Percentiles rank a stretch among this genome's conserved stretches.
Evolutionary conservation across 148 eudicot species (phyloP).

Genomic region (Silene conica): DNA sequence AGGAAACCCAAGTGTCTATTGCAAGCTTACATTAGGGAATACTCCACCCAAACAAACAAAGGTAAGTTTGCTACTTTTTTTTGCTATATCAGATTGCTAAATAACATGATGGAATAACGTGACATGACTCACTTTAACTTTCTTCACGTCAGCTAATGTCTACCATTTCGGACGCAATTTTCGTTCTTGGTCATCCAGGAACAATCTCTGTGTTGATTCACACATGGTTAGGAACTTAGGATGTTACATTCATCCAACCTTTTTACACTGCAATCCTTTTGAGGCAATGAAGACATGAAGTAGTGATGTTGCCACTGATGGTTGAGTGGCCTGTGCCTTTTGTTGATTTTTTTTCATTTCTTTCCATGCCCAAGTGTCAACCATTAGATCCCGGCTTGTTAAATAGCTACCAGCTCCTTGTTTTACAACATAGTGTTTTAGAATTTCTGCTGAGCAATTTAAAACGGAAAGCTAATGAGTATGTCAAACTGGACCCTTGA

Average conservation of each 20-base stretch:
- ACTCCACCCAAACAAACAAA: slow-evolving; percentile 76
- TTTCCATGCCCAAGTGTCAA: not conserved
- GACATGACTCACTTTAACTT: no score
- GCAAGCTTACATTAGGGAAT: slow-evolving; percentile 95
- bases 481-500: no score
- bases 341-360: not conserved
- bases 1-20: slow-evolving; percentile 82
- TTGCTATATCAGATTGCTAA: not conserved
- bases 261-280: no score
- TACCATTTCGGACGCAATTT: no score
- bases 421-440: not conserved
- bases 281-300: no score
- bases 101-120: not conserved
- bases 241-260: no score
- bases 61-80: slow-evolving; percentile 34
- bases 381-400: not conserved
- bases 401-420: not conserved
- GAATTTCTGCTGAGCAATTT: not conserved
- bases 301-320: no score
- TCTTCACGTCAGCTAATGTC: no score
- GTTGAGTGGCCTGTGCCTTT: not conserved
- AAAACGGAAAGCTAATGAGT: not conserved
- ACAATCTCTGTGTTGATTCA: no score
- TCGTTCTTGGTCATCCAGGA: no score
- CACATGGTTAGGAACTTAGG: no score